A percentile compares a stretch with the other conserved stretches of the same genome.
These are phyloP conservation scores for Fonsecaea multimorphosa DNA, from an alignment of 2,329 filamentous ascomycete genomes.

Conservation along the genomic window DNA sequence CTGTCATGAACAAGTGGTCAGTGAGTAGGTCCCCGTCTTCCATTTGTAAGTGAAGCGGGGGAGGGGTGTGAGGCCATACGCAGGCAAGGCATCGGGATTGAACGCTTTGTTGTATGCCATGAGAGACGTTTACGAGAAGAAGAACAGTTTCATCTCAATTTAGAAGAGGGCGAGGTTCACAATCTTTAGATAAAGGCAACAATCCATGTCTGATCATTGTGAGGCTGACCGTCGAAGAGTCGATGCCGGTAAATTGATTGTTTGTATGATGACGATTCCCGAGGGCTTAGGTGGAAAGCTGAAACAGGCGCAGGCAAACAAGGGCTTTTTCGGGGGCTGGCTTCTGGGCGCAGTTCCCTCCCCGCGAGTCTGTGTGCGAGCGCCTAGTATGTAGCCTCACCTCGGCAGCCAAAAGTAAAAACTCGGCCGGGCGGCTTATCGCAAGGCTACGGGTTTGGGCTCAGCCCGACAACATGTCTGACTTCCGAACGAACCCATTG, in stretches of 20 bases:
- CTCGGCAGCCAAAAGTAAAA: neutral
- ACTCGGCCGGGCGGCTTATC: neutral
- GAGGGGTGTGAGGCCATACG: slow-evolving; percentile 62
- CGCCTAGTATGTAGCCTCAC: neutral
- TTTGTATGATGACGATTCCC: slow-evolving; percentile 8
- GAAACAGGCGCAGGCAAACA: slow-evolving; percentile 12
- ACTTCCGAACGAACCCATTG: neutral
- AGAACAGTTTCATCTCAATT: neutral
- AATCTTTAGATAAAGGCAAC: neutral
- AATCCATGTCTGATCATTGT: slow-evolving; percentile 6
- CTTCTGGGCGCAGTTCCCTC: slow-evolving; percentile 2
- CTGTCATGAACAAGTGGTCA: slow-evolving; percentile 48
- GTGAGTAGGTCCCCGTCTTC: slow-evolving; percentile 6
- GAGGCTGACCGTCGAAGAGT: slow-evolving; percentile 23
- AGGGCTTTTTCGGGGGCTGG: neutral
- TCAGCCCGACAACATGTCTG: neutral
- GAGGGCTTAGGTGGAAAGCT: neutral
- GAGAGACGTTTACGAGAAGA: neutral
- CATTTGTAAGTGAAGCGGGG: slow-evolving; percentile 39
- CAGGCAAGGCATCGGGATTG: slow-evolving; percentile 93
- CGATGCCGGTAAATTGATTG: neutral
- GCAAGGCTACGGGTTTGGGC: neutral
- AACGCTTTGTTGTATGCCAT: slow-evolving; percentile 96
- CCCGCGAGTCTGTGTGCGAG: neutral
- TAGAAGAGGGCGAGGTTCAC: neutral